Conservation (phyloP, 306 rosid species). For the Abrus precatorius region DNA sequence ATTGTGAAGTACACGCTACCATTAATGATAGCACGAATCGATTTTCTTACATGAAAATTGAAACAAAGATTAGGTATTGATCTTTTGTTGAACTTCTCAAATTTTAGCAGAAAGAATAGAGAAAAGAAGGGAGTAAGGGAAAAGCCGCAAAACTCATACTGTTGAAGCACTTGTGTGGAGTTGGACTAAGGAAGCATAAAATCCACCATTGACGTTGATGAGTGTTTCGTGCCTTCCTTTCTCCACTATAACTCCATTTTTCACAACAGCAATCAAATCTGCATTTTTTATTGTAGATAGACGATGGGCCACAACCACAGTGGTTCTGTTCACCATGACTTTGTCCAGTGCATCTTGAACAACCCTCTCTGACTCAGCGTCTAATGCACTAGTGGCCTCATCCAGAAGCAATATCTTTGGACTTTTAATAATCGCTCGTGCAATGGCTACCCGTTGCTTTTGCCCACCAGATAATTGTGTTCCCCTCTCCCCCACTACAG, state of each 20-base stretch:
- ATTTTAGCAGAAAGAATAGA: conserved; percentile 22
- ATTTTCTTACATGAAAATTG: conserved; percentile 20
- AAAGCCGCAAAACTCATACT: conserved; percentile 32
- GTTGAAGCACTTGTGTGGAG: conserved; percentile 74
- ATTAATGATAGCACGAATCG: neutral
- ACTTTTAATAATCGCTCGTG: conserved; percentile 82
- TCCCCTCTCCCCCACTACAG: conserved; percentile 87
- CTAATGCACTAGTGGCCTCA: conserved; percentile 93
- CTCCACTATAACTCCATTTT: conserved; percentile 86
- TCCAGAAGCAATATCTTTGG: conserved; percentile 82
- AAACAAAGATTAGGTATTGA: neutral
- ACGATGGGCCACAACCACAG: conserved; percentile 87
- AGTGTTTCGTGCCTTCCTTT: conserved; percentile 80
- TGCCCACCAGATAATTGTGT: conserved; percentile 88
- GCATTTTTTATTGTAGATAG: conserved; percentile 88
- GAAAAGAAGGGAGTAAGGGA: neutral
- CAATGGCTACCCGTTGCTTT: conserved; percentile 87
- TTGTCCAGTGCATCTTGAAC: conserved; percentile 90
- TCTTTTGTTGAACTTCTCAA: neutral
- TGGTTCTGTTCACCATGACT: conserved; percentile 83
- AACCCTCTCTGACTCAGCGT: conserved; percentile 85
- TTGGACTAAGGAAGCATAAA: conserved; percentile 83
- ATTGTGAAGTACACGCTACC: neutral
- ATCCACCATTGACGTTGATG: conserved; percentile 68
- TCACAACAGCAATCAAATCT: conserved; percentile 85